Conservation (phyloP, 768 basidiomycete genomes). For the Mycena rebaudengoi region DNA sequence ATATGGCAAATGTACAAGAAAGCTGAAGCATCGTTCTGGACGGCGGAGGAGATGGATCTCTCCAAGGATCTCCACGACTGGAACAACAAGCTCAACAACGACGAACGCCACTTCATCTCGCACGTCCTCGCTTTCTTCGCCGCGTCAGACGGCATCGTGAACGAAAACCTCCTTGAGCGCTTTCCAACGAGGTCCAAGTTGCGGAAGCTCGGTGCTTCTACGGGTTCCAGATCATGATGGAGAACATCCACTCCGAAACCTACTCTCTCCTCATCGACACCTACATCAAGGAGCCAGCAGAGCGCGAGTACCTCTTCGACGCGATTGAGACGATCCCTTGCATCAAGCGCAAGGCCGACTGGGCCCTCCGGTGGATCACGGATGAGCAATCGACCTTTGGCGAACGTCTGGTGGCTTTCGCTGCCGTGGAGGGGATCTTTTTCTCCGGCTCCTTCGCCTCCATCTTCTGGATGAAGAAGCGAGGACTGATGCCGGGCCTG, state of each 20-base stretch:
- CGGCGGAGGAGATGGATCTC: not conserved
- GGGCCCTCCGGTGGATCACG: too few species aligned
- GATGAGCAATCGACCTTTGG: not conserved
- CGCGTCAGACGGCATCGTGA: slow-evolving; percentile 93
- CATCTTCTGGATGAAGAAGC: too few species aligned
- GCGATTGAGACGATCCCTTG: slow-evolving; percentile 94
- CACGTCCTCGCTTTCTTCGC: slow-evolving; percentile 96
- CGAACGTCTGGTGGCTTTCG: slow-evolving; percentile 58
- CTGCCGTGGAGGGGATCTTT: too few species aligned
- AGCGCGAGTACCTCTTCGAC: slow-evolving; percentile 85
- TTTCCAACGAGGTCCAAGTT: slow-evolving; percentile 89
- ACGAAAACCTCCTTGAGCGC: slow-evolving; percentile 93
- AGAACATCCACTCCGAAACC: slow-evolving; percentile 95
- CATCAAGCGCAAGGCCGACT: slow-evolving; percentile 54
- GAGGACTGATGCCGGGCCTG: slow-evolving; percentile 93
- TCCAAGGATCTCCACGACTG: not conserved
- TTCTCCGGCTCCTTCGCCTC: too few species aligned
- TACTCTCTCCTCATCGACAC: slow-evolving; percentile 95
- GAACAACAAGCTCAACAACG: not conserved
- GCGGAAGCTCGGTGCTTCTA: slow-evolving; percentile 96
- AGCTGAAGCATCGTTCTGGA: not conserved
- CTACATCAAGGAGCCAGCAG: slow-evolving; percentile 81
- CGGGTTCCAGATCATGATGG: slow-evolving; percentile 98
- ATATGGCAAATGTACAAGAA: not conserved
- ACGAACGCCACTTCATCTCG: slow-evolving; percentile 86